Conservation (phyloP, 768 basidiomycete genomes). For the Pleurotus ostreatus region DNA sequence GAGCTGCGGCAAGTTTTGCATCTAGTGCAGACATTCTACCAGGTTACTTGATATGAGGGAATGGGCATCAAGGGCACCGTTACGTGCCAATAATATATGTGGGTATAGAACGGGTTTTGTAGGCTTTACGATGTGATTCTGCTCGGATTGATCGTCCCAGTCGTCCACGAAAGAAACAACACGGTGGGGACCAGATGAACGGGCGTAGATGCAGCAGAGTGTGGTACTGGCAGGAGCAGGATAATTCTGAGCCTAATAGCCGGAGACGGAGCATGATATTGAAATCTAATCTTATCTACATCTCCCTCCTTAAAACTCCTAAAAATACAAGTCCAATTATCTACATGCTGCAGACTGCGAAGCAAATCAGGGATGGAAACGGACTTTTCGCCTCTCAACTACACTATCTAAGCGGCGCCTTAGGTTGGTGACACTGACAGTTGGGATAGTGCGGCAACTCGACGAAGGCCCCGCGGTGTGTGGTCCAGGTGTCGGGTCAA, state of each 20-base stretch:
- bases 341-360: no score
- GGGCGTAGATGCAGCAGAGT: no score
- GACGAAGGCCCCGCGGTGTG: conserved; percentile 4
- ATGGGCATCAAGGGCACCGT: conserved; percentile 10
- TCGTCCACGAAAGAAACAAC: no score
- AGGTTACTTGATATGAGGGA: conserved; percentile 1
- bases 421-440: conserved; percentile 2
- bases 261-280: no score
- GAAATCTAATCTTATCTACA: no score
- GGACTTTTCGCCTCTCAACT: background rate
- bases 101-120: conserved; percentile 15
- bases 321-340: no score
- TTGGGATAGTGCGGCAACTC: conserved; percentile 8
- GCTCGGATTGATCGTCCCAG: background rate
- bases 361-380: background rate
- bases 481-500: conserved; percentile 3
- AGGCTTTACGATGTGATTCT: background rate
- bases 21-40: conserved; percentile 20
- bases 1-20: conserved; percentile 42
- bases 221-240: no score
- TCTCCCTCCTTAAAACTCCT: no score
- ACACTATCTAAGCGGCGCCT: background rate
- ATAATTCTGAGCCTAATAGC: no score
- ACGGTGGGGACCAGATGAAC: no score
- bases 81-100: background rate